Evolutionary conservation across 805 yeast species (phyloP).

Genomic region (Geotrichum ghanense): DNA sequence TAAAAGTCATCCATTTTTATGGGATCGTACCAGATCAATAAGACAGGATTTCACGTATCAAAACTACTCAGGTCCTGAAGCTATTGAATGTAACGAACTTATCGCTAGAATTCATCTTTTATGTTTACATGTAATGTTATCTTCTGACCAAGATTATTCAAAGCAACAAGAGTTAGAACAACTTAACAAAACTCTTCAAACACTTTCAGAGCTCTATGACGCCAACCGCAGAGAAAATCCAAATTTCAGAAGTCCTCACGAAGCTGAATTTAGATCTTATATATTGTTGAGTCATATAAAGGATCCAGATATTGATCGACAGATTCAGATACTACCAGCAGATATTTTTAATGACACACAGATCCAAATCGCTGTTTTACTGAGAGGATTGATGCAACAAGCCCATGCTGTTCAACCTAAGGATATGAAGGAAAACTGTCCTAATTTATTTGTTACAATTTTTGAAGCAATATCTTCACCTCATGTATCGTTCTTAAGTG

Average conservation of each 20-base stretch:
- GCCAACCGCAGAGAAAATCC: conserved; percentile 51
- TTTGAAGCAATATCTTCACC: conserved; percentile 33
- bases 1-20: conserved; percentile 75
- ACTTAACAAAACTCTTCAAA: conserved; percentile 79
- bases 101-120: conserved; percentile 82
- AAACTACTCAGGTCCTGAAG: conserved; percentile 86
- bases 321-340: conserved; percentile 54
- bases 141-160: conserved; percentile 58
- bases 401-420: conserved; percentile 31
- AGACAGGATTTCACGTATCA: conserved; percentile 96
- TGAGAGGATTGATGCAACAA: conserved; percentile 49
- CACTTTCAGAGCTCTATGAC: conserved; percentile 81
- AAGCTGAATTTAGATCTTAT: conserved; percentile 89
- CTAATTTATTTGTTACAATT: conserved; percentile 51
- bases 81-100: conserved; percentile 82
- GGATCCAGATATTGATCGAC: conserved; percentile 78
- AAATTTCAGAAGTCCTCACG: conserved; percentile 39
- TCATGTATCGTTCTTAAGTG: conserved; percentile 50
- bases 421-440: conserved; percentile 41
- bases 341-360: conserved; percentile 39
- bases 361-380: conserved; percentile 60
- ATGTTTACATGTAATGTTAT: conserved; percentile 79
- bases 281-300: conserved; percentile 66
- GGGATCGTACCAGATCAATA: conserved; percentile 96
- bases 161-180: conserved; percentile 95